Evolutionary conservation across 202 grass and related monocot species (phyloP).

Genomic region (Setaria italica): DNA sequence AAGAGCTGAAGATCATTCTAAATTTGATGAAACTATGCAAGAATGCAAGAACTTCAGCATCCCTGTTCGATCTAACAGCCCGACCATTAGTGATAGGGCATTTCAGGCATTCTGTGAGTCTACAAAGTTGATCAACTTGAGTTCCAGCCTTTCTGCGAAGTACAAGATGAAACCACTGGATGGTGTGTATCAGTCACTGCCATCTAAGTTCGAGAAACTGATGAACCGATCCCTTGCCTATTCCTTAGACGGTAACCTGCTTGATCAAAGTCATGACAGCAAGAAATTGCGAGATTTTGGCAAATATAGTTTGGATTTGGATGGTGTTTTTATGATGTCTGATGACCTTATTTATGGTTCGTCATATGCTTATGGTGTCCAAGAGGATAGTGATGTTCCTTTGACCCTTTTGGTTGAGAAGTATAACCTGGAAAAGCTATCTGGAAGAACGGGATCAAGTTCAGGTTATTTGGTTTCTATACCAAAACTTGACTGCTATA

Average conservation of each 20-base stretch:
- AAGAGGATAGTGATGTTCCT: slow-evolving; percentile 43
- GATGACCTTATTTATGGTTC: slow-evolving; percentile 22
- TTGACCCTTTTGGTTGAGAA: slow-evolving; percentile 59
- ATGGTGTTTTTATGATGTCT: slow-evolving; percentile 44
- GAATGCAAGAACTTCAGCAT: background rate
- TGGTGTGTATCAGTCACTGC: background rate
- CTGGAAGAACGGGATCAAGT: slow-evolving; percentile 46
- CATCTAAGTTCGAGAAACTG: slow-evolving; percentile 4
- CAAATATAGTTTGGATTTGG: slow-evolving; percentile 43
- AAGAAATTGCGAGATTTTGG: background rate
- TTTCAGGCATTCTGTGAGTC: background rate
- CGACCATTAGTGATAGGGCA: background rate
- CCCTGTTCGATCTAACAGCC: background rate
- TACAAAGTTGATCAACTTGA: background rate
- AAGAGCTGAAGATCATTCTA: background rate
- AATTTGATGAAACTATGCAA: background rate
- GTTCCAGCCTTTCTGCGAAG: slow-evolving; percentile 17
- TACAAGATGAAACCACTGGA: background rate
- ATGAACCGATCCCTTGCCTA: background rate
- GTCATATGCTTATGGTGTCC: slow-evolving; percentile 33
- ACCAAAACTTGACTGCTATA: slow-evolving; percentile 62
- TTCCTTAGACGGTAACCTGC: background rate
- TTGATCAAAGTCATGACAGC: slow-evolving; percentile 35
- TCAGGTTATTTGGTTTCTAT: slow-evolving; percentile 49
- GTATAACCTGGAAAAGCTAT: slow-evolving; percentile 48